Base-by-base conservation (phyloP, 2,329 filamentous ascomycete genomes). In the Dothideomycetidae sp. region DNA sequence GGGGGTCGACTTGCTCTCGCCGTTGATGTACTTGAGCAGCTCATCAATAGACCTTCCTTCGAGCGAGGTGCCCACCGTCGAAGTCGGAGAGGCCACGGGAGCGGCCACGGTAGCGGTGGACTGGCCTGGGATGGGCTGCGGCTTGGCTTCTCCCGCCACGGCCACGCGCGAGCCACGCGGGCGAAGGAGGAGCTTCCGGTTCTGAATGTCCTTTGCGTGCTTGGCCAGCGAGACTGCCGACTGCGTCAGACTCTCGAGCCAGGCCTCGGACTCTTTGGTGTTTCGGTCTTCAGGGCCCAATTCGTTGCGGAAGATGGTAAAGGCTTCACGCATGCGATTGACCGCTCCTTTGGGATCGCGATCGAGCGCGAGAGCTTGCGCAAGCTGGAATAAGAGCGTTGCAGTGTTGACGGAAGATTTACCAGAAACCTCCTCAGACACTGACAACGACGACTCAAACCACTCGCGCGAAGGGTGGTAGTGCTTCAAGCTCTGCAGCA, bases 201-300 rank as follows among this genome's bases (percentile, higher is more conserved):
- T 75, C 59, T 90, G 78, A 26, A 82, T 68, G 46, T 90, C 81
- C 63, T 93, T 93, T 42, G 83, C 81, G 53, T 93, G 85, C 66
- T 92, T 94, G 35, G 86, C 88, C 48, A 96, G 85, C 21, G 76
- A 81, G 29, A 98, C 90, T 31, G 90, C 90, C 52, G 92, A 94
- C 59, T 92, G 82, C 1, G 88, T 96, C 42, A 98, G 73, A 60
- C 93, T 86, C 60, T 93, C 84, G 15, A 96, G 73, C 90, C 90
- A 98, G 53, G 74, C 82, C 64, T 93, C 86, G 2, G 90, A 88
- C 58, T 98, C 90, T 66, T 93, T 94, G 45, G 90, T 98, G 66
- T 98, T 96, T 60, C 86, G 84, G 59, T 96, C 86, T 28, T 93
- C 78, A 2, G 85, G 67, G 17, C 90, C 90, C 4, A 98, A 77